These are phyloP conservation scores for Solanum chilense DNA, from an alignment of 257 asterid genomes.

Conservation along the genomic window DNA sequence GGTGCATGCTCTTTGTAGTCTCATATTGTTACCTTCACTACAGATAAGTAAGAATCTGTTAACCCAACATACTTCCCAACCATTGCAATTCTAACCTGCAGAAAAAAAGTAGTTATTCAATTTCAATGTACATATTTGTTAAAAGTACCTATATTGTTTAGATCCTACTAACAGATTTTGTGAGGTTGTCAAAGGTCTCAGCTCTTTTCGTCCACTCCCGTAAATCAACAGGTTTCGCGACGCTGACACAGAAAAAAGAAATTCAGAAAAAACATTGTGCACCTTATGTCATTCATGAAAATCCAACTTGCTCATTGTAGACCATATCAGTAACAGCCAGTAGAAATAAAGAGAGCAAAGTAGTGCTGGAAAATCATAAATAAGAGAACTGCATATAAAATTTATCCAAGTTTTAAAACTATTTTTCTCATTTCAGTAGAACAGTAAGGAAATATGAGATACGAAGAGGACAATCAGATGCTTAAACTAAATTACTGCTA, in stretches of 20 bases:
- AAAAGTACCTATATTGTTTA: background rate
- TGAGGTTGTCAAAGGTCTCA: conserved; percentile 72
- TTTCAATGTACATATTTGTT: background rate
- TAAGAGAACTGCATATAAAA: background rate
- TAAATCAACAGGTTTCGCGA: conserved; percentile 56
- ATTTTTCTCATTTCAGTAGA: background rate
- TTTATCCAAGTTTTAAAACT: background rate
- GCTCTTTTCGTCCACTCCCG: conserved; percentile 93
- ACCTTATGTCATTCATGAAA: background rate
- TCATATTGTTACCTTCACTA: conserved; percentile 60
- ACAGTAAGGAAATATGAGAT: background rate
- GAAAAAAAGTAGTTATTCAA: conserved; percentile 6
- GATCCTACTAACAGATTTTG: conserved; percentile 51
- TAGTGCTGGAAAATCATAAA: background rate
- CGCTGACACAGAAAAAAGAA: conserved; percentile 33
- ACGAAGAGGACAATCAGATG: background rate
- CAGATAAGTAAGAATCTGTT: conserved; percentile 91
- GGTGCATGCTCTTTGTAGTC: background rate
- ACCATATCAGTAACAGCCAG: background rate
- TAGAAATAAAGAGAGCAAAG: background rate
- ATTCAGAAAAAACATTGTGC: background rate
- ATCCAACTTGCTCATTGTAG: background rate
- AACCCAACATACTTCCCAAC: conserved; percentile 98
- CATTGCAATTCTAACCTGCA: conserved; percentile 91
- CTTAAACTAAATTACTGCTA: background rate